These are phyloP conservation scores for Mucor sp. DNA, from an alignment of 371 early-diverging fungal species.

Conservation along the genomic window DNA sequence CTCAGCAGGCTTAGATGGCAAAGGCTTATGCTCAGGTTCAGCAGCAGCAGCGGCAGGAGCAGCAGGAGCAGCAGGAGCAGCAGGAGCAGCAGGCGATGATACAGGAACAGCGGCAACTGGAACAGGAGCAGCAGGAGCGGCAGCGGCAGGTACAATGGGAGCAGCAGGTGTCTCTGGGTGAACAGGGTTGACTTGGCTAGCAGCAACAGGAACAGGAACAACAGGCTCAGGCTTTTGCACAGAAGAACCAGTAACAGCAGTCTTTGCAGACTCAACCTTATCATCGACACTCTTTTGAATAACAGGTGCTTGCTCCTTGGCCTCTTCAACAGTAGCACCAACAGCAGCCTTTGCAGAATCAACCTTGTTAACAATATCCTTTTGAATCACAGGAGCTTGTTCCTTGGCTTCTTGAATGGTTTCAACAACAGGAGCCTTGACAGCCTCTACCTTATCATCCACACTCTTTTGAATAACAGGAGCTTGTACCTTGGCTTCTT, in stretches of 20 bases:
- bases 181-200: slow-evolving; percentile 21
- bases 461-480: slow-evolving; percentile 12
- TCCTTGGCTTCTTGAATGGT: slow-evolving; percentile 9
- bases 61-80: neutral
- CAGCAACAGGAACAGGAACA: slow-evolving; percentile 23
- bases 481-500: slow-evolving; percentile 13
- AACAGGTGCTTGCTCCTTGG: slow-evolving; percentile 6
- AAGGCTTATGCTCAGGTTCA: slow-evolving; percentile 11
- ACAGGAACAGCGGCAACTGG: neutral
- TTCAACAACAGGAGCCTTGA: slow-evolving; percentile 3
- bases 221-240: slow-evolving; percentile 29
- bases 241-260: neutral
- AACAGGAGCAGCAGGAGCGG: neutral
- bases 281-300: slow-evolving; percentile 2
- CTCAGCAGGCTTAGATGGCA: slow-evolving; percentile 8
- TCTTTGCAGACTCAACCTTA: slow-evolving; percentile 1
- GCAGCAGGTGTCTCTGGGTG: slow-evolving; percentile 11
- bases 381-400: slow-evolving; percentile 14
- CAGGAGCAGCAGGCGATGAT: neutral
- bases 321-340: slow-evolving; percentile 7
- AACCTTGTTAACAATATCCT: neutral
- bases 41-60: slow-evolving; percentile 1
- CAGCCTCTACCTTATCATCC: neutral
- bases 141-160: neutral
- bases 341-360: slow-evolving; percentile 8